Base-by-base conservation (phyloP, 2,329 filamentous ascomycete species). In the Alternaria sp. region DNA sequence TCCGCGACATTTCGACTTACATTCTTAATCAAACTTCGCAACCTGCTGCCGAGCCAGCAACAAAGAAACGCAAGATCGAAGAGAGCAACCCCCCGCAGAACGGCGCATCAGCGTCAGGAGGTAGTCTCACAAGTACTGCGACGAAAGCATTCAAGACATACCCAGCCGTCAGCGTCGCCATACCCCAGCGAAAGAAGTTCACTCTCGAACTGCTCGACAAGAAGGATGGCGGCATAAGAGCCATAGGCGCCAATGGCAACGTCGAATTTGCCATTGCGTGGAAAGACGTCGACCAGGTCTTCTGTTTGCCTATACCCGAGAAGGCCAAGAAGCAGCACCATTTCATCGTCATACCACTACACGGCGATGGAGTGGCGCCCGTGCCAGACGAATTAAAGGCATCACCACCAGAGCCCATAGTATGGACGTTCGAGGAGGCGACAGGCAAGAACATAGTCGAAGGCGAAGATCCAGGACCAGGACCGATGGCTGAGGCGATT, bases 141-240 rank as follows among this genome's bases (percentile, higher is more conserved):
- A 63, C 66, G 30, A 71, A 71, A 34, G 69, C 77, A 22, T 77
- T 72, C 67, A 69, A 72, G 22, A 65, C 67, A 30, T 74, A 75
- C 36, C 63, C 71, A 57, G 87, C 88, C 65, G 79, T 88, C 55
- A 88, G 86, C 57, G 88, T 89, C 75, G 82, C 86, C 16, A 81
- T 88, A 0, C 88, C 88, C 3, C 85, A 87, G 67, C 80, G 88
- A 54, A 90, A 89, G 79, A 89, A 89, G 79, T 80, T 88, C 61
- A 85, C 81, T 48, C 79, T 90, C 28, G 84, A 88, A 70, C 73
- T 89, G n/a, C 80, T 86, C 11, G 79, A 79, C 42, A 74, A 75
- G 32, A 71, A 68, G 36, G 73, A 76, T 26, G 78, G 78, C 59
- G 76, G 83, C 53, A 77, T 87, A 38, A 80, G 83, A 43, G 83